A percentile compares a stretch with the other conserved stretches of the same genome.
phyloP scores from a whole-genome alignment of 1,284 basidiomycete species.

The Cutaneotrichosporon dermatis region DNA sequence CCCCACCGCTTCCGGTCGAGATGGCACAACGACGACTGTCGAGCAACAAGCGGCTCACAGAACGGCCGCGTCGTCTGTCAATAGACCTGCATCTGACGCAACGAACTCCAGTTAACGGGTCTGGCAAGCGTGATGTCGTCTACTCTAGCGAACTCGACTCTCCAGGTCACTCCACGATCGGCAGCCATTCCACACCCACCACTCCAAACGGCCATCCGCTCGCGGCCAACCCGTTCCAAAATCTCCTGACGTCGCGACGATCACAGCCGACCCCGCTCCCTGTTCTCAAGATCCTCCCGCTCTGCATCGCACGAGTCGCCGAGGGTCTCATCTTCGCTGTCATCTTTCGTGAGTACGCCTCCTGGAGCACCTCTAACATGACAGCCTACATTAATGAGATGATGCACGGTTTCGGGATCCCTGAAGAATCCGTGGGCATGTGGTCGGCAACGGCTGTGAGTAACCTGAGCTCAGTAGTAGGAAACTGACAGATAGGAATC shows the following conservation, averaged over 20 bases:
- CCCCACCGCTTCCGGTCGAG: no score
- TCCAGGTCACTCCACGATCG: not conserved
- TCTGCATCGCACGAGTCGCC: constrained; percentile 27
- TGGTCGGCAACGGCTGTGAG: constrained; percentile 38
- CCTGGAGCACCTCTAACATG: not conserved
- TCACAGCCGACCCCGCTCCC: constrained; percentile 27
- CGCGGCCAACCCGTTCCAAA: not conserved
- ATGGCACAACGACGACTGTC: no score
- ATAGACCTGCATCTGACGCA: constrained; percentile 1
- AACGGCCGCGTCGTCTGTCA: not conserved
- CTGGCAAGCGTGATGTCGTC: not conserved
- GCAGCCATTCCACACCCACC: not conserved
- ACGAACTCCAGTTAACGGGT: not conserved
- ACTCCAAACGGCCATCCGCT: constrained; percentile 13
- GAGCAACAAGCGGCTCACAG: no score
- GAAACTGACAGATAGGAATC: constrained; percentile 27
- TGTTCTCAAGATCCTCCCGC: constrained; percentile 27
- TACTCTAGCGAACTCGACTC: not conserved
- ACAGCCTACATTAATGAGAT: constrained; percentile 41
- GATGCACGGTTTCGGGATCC: constrained; percentile 36
- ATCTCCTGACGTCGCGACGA: not conserved
- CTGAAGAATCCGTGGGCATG: constrained; percentile 34
- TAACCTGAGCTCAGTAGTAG: not conserved
- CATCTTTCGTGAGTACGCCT: constrained; percentile 26
- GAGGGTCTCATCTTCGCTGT: constrained; percentile 38